Evolutionary conservation across 345 rosid genomes (phyloP).

Genomic region (Hibiscus mutabilis): DNA sequence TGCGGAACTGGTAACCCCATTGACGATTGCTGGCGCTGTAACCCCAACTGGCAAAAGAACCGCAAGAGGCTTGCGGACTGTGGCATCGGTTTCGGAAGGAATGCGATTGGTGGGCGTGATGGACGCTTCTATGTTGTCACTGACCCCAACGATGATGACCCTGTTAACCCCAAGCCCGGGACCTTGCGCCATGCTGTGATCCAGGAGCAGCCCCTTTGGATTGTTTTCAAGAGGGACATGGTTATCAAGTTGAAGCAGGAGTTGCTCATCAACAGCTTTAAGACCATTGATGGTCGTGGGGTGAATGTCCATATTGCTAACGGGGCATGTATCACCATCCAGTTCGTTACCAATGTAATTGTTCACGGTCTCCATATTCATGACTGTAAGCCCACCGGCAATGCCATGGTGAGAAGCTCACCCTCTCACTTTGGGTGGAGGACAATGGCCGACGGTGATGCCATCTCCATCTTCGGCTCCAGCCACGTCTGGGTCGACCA

Average conservation of each 20-base stretch:
- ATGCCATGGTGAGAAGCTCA: conserved; percentile 87
- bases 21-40: conserved; percentile 94
- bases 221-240: conserved; percentile 90
- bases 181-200: conserved; percentile 87
- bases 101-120: conserved; percentile 86
- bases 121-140: conserved; percentile 81
- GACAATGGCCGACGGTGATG: conserved; percentile 92
- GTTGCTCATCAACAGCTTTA: conserved; percentile 80
- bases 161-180: conserved; percentile 84
- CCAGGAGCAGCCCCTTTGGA: conserved; percentile 83
- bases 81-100: conserved; percentile 88
- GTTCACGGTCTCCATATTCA: conserved; percentile 92
- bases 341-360: conserved; percentile 73
- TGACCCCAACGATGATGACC: conserved; percentile 66
- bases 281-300: conserved; percentile 92
- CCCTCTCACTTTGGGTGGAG: conserved; percentile 85
- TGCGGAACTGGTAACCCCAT: conserved; percentile 85
- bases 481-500: conserved; percentile 93
- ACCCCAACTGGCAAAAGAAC: conserved; percentile 71
- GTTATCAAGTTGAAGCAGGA: conserved; percentile 80
- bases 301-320: conserved; percentile 83
- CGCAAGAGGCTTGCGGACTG: conserved; percentile 87
- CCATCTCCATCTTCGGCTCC: conserved; percentile 74
- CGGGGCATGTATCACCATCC: conserved; percentile 87
- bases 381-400: conserved; percentile 93